Conservation (phyloP, 257 asterid genomes). For the Leonotis leonurus region DNA sequence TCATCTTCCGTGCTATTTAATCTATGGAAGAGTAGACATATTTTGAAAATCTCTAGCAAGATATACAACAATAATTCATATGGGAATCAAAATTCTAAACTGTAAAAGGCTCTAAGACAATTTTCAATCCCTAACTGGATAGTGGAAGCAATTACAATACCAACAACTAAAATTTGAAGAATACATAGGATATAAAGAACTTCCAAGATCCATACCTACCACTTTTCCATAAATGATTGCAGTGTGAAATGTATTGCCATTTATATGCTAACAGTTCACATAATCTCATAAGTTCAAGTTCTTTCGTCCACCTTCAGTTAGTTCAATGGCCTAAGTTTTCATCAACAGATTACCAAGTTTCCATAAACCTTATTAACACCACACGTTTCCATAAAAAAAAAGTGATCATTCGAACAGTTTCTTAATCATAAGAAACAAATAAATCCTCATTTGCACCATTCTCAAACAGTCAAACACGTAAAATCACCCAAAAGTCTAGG, state of each 20-base stretch:
- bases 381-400: too few species aligned
- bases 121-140: neutral
- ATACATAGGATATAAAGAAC: neutral
- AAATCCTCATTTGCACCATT: neutral
- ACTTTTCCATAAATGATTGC: neutral
- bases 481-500: neutral
- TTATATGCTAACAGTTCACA: neutral
- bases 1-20: neutral
- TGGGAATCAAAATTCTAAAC: neutral
- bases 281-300: too few species aligned
- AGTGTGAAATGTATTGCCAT: neutral
- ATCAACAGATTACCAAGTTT: too few species aligned
- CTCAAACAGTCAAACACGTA: neutral
- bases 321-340: too few species aligned
- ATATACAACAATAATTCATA: slow-evolving; percentile 1
- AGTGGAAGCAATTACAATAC: neutral
- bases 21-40: neutral
- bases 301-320: too few species aligned
- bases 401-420: too few species aligned
- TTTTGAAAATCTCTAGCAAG: neutral
- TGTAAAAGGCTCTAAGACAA: neutral
- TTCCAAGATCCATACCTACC: neutral
- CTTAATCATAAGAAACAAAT: too few species aligned
- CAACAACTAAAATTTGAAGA: neutral
- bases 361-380: too few species aligned